Base-by-base conservation (phyloP, 2,329 filamentous ascomycete species). In the Fusarium dlaminii region DNA sequence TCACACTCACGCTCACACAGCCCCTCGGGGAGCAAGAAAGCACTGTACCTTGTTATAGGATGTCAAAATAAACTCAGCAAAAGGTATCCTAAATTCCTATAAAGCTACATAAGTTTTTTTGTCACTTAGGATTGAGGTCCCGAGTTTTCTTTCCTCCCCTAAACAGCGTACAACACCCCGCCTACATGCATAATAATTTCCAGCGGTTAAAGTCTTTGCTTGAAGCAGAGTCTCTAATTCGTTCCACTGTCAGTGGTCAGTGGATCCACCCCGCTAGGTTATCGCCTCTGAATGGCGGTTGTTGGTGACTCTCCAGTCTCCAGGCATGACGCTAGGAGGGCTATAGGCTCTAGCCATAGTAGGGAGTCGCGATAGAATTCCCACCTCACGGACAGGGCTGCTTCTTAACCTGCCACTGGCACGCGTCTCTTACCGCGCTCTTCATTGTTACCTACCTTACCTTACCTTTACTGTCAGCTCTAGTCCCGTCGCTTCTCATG, bases 291-390 rank as follows among this genome's bases (percentile, higher is more conserved):
- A 77, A 69, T 77, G 75, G 75, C 59, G 66, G 59, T 63, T 59
- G 57, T 58, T 51, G 57, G 61, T 58, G 69, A 69, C 67, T 68
- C 68, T 61, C 70, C 62, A 76, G 71, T 67, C 66, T 63, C 70
- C 66, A 77, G 72, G 68, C 70, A 68, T 70, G 32, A 58, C 77
- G 66, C 80, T 82, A 81, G 51, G 51, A 29, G 34, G 71, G 42
- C 79, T 74, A 24, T 63, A 78, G 75, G 66, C 56, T 59, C 56
- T 51, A 59, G 55, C 54, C 54, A 29, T 34, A 57, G 54, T 57
- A 46, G 55, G 77, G 79, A 70, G 70, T 75, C 76, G 73, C 72
- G 75, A 80, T 79, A 78, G 78, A 77, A 75, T 78, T 77, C 78
- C 76, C 76, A 59, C 42, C 78, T 75, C 75, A 51, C 32, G 56